Evolutionary conservation across 2,329 filamentous ascomycete species (phyloP).

Genomic region (Phyllosticta citrichinensis): DNA sequence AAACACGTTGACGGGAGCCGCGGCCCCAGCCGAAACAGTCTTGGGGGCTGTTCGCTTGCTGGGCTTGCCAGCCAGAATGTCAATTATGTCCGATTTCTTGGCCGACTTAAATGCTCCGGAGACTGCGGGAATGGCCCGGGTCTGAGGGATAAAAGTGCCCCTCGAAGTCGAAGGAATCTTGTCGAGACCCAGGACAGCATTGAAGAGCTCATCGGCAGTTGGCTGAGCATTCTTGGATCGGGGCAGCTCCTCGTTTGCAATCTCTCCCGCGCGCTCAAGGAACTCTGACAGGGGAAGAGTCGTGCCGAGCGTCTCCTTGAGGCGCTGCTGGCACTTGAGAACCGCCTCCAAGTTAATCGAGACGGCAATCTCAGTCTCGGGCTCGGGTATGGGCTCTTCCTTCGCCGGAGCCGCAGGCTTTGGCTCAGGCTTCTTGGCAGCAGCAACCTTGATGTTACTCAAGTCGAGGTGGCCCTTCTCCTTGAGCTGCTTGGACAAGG

Average conservation of each 20-base stretch:
- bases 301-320: conserved; percentile 67
- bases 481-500: conserved; percentile 60
- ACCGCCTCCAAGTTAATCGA: conserved; percentile 72
- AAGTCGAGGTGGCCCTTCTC: conserved; percentile 80
- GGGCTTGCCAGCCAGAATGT: conserved; percentile 49
- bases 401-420: conserved; percentile 27
- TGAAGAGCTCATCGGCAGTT: conserved; percentile 74
- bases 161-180: conserved; percentile 42
- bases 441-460: conserved; percentile 75
- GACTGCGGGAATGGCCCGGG: conserved; percentile 35
- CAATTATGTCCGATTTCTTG: conserved; percentile 67
- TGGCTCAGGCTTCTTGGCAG: conserved; percentile 25
- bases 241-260: conserved; percentile 83
- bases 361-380: conserved; percentile 53
- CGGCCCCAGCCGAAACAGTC: conserved; percentile 21
- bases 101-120: conserved; percentile 26
- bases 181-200: conserved; percentile 69
- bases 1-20: conserved; percentile 62
- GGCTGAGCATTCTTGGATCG: conserved; percentile 53
- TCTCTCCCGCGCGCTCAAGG: conserved; percentile 69
- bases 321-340: conserved; percentile 67
- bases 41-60: conserved; percentile 31
- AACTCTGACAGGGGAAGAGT: conserved; percentile 79
- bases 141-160: conserved; percentile 63
- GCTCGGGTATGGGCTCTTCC: conserved; percentile 35